Percentiles rank a stretch among this genome's conserved stretches.
Evolutionary conservation across 2,329 filamentous ascomycete genomes (phyloP).

Genomic region (Fusarium clavum): DNA sequence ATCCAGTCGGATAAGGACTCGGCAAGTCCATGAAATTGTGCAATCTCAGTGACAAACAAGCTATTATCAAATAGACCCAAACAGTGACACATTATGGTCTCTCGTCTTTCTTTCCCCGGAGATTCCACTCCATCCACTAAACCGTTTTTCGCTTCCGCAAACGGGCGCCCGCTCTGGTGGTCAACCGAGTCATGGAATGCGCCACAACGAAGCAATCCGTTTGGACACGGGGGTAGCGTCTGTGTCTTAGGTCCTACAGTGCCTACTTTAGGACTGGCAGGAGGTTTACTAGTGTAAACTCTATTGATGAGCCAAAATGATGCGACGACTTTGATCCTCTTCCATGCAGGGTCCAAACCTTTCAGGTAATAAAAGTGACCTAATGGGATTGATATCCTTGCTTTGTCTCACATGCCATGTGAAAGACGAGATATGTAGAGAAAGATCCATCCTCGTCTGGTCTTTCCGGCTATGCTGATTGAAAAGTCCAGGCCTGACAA

Average conservation of each 20-base stretch:
- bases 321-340: not conserved
- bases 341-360: not conserved
- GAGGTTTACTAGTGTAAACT: constrained; percentile 3
- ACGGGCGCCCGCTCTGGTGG: not conserved
- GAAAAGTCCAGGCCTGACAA: too few relatives aligned
- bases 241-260: too few relatives aligned
- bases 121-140: not conserved
- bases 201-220: not conserved
- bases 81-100: not conserved
- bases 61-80: not conserved
- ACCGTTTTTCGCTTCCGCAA: not conserved
- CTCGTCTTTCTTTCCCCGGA: not conserved
- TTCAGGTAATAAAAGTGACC: constrained; percentile 1
- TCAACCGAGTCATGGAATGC: constrained; percentile 1
- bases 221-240: not conserved
- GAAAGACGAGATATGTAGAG: not conserved
- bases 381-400: not conserved
- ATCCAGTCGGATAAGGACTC: not conserved
- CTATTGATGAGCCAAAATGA: constrained; percentile 6
- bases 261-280: not conserved
- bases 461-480: not conserved
- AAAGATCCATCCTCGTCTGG: accelerated
- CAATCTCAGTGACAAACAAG: not conserved
- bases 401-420: not conserved
- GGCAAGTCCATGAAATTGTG: not conserved